A percentile compares a stretch with the other conserved stretches of the same genome.
phyloP scores from a whole-genome alignment of 192 early-diverging fungal genomes.

The Entophlyctis luteolus region DNA sequence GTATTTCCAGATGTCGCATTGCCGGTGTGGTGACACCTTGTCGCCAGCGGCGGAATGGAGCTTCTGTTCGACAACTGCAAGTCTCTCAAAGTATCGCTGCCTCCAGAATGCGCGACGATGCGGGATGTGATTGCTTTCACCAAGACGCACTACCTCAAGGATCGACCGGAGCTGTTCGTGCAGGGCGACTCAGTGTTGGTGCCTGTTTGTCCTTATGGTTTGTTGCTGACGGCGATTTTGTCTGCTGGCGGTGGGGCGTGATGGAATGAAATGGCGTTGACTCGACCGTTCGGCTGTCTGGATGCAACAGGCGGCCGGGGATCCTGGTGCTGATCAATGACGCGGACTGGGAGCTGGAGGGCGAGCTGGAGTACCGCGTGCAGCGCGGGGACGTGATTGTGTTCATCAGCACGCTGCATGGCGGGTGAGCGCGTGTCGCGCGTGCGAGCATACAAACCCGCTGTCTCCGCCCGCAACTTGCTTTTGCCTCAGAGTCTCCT shows the following conservation, averaged over 20 bases:
- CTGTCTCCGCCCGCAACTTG: too few species aligned
- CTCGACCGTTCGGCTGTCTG: not conserved
- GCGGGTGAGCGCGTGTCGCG: conserved; percentile 62
- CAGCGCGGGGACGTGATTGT: conserved; percentile 75
- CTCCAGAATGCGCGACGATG: conserved; percentile 46
- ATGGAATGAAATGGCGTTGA: too few species aligned
- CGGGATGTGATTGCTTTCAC: conserved; percentile 69
- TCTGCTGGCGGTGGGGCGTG: not conserved
- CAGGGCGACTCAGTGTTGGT: conserved; percentile 75
- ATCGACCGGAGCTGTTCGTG: conserved; percentile 81
- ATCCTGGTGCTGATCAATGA: conserved; percentile 94
- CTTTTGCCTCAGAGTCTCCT: too few species aligned
- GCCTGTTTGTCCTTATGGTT: not conserved
- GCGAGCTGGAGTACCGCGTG: conserved; percentile 77
- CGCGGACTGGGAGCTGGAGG: conserved; percentile 93
- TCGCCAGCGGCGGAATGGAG: conserved; percentile 81
- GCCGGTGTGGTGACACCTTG: not conserved
- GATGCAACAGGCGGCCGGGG: conserved; percentile 72
- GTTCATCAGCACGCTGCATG: conserved; percentile 98
- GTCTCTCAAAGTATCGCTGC: conserved; percentile 33
- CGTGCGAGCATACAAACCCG: not conserved
- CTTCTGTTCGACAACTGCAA: conserved; percentile 78
- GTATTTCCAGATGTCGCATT: not conserved
- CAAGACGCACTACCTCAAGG: conserved; percentile 64
- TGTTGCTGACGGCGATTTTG: too few species aligned